Conservation (phyloP, 768 basidiomycete genomes). For the Pleurotus cornucopiae region DNA sequence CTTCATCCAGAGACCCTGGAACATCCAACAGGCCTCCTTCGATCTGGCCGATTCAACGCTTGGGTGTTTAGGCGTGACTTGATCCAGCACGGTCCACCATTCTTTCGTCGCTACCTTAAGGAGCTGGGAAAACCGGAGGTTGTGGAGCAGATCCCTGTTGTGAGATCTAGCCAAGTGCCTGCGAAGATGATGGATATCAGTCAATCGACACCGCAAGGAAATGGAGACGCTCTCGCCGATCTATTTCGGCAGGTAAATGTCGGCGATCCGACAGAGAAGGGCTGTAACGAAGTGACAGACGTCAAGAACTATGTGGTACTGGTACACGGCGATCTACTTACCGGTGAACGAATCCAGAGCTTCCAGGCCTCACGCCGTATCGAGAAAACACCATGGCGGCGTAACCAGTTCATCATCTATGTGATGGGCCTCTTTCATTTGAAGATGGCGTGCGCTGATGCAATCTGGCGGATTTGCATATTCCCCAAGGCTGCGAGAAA, state of each 20-base stretch:
- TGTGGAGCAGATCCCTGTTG: conserved; percentile 21
- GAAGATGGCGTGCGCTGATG: conserved; percentile 26
- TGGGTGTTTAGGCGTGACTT: conserved; percentile 26
- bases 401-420: conserved; percentile 17
- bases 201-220: conserved; percentile 17
- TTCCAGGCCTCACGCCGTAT: conserved; percentile 8
- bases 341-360: conserved; percentile 14
- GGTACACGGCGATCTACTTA: conserved; percentile 20
- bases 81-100: conserved; percentile 17
- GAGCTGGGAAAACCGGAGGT: conserved; percentile 17
- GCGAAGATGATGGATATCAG: conserved; percentile 17
- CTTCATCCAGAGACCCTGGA: conserved; percentile 15
- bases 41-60: conserved; percentile 18
- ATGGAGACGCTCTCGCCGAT: conserved; percentile 14
- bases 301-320: conserved; percentile 15
- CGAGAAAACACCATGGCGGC: conserved; percentile 12
- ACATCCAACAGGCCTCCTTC: conserved; percentile 15
- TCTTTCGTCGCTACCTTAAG: conserved; percentile 16
- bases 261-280: conserved; percentile 15
- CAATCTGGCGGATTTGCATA: conserved; percentile 20
- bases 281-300: not conserved
- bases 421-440: conserved; percentile 22
- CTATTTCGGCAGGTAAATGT: conserved; percentile 19
- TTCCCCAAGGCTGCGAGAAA: conserved; percentile 10
- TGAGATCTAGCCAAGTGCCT: conserved; percentile 17